Base-by-base conservation (phyloP, 2,329 filamentous ascomycete species). In the Hypoxylon sp. region DNA sequence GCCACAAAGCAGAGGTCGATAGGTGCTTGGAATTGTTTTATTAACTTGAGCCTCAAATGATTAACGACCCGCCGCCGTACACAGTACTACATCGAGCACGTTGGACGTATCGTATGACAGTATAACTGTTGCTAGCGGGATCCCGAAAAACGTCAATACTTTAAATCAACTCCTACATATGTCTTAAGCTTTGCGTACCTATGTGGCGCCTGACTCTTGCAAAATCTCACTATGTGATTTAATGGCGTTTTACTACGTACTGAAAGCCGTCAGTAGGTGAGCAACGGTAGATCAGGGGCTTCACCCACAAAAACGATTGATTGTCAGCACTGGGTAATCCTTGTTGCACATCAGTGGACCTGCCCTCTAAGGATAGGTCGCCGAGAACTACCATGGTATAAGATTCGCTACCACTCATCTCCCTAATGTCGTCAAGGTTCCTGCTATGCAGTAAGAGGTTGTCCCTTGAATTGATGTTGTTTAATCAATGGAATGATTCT, bases 31-130 rank as follows among this genome's bases (percentile, higher is more conserved):
- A 53, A 51, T 59, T n/a, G 19, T 60, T 60, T 61, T 51, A 55
- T 67, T 66, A 69, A 32, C 21, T 67, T 63, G 45, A 64, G 67
- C 60, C 67, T 65, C 64, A 65, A 65, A 17, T 55, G n/a, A 58
- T 38, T 49, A 50, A 55, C 56, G 48, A 48, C 32, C 25, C 52
- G 43, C 25, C 52, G 43, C 46, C 10, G 60, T 63, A 50, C 36
- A 34, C 23, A 11, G 60, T 67, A 55, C 45, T n/a, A 65, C 63
- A 46, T 60, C 10, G 11, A 50, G n/a, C 32, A 50, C 43, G 49
- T 50, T 32, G 49, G 59, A 59, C 14, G 48, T 59, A 38, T 25
- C 14, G 48, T 59, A 38, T 25, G 32, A 43, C n/a, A 30, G 17
- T 51, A 28, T 19, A 11, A 55, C 43, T 43, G 25, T 14, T 28